Evolutionary conservation across 2,329 filamentous ascomycete species (phyloP).

Genomic region (Colletotrichum sp.): DNA sequence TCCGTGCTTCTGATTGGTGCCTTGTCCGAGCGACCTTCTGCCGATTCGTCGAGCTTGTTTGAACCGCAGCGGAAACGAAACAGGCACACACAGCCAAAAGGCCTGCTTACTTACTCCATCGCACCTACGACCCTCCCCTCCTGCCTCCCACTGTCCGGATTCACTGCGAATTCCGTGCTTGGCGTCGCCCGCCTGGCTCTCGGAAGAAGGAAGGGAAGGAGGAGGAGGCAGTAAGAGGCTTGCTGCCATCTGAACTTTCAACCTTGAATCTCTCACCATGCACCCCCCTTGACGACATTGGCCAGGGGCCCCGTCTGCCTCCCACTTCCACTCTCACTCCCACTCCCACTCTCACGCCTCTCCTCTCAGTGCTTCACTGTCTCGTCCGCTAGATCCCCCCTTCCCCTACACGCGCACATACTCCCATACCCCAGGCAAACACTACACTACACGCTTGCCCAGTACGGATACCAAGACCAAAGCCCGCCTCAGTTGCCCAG

Average conservation of each 20-base stretch:
- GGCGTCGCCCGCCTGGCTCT: not conserved
- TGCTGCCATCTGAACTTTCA: conserved; percentile 23
- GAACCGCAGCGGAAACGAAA: conserved; percentile 21
- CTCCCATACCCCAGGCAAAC: not conserved
- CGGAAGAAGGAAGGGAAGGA: not conserved
- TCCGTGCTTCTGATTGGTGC: not conserved
- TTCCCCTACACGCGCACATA: conserved; percentile 1
- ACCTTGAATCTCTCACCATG: conserved; percentile 5
- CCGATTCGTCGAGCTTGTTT: conserved; percentile 23
- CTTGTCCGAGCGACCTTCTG: not conserved
- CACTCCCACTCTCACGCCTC: not conserved
- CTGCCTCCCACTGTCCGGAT: not conserved
- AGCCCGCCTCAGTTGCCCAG: not conserved
- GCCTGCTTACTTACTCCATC: not conserved
- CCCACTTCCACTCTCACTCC: not conserved
- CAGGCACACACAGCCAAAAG: not conserved
- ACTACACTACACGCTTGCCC: not conserved
- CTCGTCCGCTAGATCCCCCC: conserved; percentile 8
- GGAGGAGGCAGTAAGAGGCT: not conserved
- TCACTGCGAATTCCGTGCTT: not conserved
- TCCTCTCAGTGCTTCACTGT: not conserved
- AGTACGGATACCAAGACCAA: not conserved
- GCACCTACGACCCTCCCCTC: not conserved
- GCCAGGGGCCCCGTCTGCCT: not conserved
- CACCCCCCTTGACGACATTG: not conserved